Evolutionary conservation across 768 basidiomycete genomes (phyloP).

Genomic region (Podaxis carcinomalis): DNA sequence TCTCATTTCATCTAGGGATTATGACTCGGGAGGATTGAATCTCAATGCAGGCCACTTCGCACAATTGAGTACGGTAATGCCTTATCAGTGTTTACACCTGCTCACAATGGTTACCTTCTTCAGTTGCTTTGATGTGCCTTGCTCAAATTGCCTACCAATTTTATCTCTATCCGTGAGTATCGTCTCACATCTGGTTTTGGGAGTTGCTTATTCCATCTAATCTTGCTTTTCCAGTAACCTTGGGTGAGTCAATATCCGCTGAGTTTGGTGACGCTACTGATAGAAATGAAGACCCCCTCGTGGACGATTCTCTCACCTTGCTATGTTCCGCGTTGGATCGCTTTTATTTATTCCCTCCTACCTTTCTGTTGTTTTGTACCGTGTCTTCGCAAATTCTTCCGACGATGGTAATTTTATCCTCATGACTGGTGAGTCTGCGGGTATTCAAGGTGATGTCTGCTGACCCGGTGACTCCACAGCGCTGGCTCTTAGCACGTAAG

Average conservation of each 20-base stretch:
- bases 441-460: not conserved
- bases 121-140: conserved; percentile 91
- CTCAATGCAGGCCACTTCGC: conserved; percentile 91
- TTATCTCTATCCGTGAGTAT: conserved; percentile 79
- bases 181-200: conserved; percentile 24
- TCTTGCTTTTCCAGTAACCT: conserved; percentile 45
- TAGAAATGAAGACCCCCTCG: conserved; percentile 60
- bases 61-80: conserved; percentile 63
- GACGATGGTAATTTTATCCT: conserved; percentile 74
- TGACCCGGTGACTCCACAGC: conserved; percentile 34
- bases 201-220: not conserved
- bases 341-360: conserved; percentile 88
- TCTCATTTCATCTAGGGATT: conserved; percentile 47
- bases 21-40: conserved; percentile 83
- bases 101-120: conserved; percentile 6
- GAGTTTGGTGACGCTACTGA: conserved; percentile 1
- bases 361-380: conserved; percentile 72
- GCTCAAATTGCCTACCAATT: conserved; percentile 92
- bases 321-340: conserved; percentile 89
- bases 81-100: not conserved
- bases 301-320: conserved; percentile 76
- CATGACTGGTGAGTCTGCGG: conserved; percentile 62
- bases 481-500: conserved; percentile 79
- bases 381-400: conserved; percentile 62
- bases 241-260: conserved; percentile 35